Conservation (phyloP, 805 yeast genomes). For the Kodamaea lidongshanica region DNA sequence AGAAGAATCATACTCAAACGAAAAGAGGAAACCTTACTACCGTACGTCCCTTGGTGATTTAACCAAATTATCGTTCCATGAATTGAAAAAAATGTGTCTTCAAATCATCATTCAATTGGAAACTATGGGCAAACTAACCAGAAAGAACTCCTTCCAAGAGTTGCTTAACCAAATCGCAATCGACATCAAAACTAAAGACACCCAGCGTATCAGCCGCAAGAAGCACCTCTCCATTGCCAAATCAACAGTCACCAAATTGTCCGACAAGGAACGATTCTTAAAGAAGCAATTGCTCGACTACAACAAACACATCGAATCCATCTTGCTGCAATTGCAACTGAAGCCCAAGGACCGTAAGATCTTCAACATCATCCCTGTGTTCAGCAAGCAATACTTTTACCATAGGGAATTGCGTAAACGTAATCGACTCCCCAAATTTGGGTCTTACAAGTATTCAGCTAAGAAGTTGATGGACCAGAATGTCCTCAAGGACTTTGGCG, state of each 20-base stretch:
- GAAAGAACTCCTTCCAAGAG: conserved; percentile 70
- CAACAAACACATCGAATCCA: conserved; percentile 40
- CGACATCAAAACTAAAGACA: conserved; percentile 56
- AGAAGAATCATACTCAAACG: conserved; percentile 30
- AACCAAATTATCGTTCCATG: conserved; percentile 52
- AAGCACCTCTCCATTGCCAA: conserved; percentile 37
- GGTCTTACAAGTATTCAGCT: conserved; percentile 71
- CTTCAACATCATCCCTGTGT: conserved; percentile 45
- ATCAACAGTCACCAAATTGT: conserved; percentile 38
- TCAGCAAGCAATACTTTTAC: conserved; percentile 72
- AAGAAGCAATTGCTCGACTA: conserved; percentile 41
- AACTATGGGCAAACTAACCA: conserved; percentile 52
- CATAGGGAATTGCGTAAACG: conserved; percentile 61
- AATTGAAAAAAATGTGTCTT: conserved; percentile 68
- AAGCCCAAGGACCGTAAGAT: conserved; percentile 42
- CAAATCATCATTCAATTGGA: conserved; percentile 76
- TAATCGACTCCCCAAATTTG: conserved; percentile 67
- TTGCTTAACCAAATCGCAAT: conserved; percentile 75
- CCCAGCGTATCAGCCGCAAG: conserved; percentile 37
- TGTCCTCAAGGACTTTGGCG: conserved; percentile 54
- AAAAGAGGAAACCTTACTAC: conserved; percentile 39
- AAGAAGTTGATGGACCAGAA: conserved; percentile 70
- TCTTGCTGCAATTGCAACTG: conserved; percentile 39
- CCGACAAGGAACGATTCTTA: conserved; percentile 41
- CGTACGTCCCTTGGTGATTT: conserved; percentile 48